Percentiles rank a stretch among this genome's conserved stretches.
phyloP scores from a whole-genome alignment of 1,139 yeast species.

The Suhomyces kunorum region DNA sequence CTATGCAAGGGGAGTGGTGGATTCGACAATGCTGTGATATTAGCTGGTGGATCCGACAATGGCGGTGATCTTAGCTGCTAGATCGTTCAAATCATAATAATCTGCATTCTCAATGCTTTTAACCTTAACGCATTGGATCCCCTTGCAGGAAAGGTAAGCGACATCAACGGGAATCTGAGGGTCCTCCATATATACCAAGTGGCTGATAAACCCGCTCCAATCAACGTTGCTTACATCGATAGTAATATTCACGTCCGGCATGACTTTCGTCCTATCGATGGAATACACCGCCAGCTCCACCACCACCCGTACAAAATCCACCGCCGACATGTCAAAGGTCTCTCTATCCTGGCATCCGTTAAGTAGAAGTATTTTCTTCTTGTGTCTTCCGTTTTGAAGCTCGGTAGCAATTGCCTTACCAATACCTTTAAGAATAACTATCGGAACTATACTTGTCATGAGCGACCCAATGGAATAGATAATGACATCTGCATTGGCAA shows the following conservation, averaged over 20 bases:
- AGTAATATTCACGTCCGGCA: constrained; percentile 12
- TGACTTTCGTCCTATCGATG: constrained; percentile 19
- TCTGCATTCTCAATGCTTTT: constrained; percentile 25
- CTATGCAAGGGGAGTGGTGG: too few species aligned
- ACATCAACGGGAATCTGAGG: constrained; percentile 52
- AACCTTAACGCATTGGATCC: constrained; percentile 51
- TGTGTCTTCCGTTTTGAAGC: constrained; percentile 23
- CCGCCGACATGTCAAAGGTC: constrained; percentile 65
- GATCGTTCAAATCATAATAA: constrained; percentile 43
- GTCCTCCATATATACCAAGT: constrained; percentile 52
- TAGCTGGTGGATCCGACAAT: constrained; percentile 7
- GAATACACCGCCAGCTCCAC: constrained; percentile 51
- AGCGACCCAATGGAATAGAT: constrained; percentile 85
- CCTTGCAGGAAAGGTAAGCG: constrained; percentile 35
- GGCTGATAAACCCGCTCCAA: constrained; percentile 54
- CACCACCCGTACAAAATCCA: constrained; percentile 57
- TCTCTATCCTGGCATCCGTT: constrained; percentile 80
- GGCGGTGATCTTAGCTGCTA: constrained; percentile 29
- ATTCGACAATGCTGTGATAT: too few species aligned
- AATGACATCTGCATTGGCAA: constrained; percentile 55
- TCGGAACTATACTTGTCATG: constrained; percentile 83
- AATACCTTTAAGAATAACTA: constrained; percentile 70
- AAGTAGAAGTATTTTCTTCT: constrained; percentile 56
- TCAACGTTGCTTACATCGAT: constrained; percentile 16
- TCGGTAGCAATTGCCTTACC: constrained; percentile 57